phyloP scores from a whole-genome alignment of 2,329 filamentous ascomycete genomes.

The Penicillium sp. region DNA sequence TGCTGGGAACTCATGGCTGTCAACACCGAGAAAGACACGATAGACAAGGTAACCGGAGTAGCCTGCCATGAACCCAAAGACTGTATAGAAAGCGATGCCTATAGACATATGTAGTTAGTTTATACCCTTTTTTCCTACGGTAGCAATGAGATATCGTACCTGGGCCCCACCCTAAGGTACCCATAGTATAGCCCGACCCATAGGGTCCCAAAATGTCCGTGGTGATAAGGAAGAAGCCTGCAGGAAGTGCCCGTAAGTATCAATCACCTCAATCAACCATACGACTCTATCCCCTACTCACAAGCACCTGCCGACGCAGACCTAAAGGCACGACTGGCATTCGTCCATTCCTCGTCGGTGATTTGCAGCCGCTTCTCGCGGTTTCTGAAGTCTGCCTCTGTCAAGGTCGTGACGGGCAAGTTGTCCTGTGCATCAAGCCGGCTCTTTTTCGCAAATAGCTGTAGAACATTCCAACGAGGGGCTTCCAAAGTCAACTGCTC shows the following conservation, averaged over 20 bases:
- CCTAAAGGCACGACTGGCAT: constrained; percentile 17
- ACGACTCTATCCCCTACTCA: background rate
- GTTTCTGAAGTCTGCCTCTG: constrained; percentile 11
- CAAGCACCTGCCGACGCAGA: constrained; percentile 16
- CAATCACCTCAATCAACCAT: background rate
- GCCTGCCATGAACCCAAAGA: constrained; percentile 25
- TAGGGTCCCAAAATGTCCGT: constrained; percentile 36
- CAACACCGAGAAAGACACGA: constrained; percentile 40
- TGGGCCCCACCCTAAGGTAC: constrained; percentile 17
- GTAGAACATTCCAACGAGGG: too few relatives aligned
- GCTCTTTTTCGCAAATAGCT: too few relatives aligned
- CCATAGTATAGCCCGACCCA: constrained; percentile 21
- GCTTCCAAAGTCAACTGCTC: too few relatives aligned
- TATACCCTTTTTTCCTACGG: too few relatives aligned
- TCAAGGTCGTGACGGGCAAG: background rate
- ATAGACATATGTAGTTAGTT: too few relatives aligned
- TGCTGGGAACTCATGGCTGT: constrained; percentile 40
- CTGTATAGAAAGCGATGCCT: constrained; percentile 24
- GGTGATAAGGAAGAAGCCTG: constrained; percentile 37
- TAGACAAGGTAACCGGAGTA: constrained; percentile 39
- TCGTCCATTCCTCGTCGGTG: constrained; percentile 19
- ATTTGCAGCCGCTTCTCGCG: constrained; percentile 10
- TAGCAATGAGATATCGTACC: constrained; percentile 2
- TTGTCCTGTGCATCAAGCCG: background rate
- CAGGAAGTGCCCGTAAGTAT: background rate